A percentile compares a stretch with the other conserved stretches of the same genome.
Conservation (phyloP, 768 basidiomycete species). For the Boletus rubroflammeus region DNA sequence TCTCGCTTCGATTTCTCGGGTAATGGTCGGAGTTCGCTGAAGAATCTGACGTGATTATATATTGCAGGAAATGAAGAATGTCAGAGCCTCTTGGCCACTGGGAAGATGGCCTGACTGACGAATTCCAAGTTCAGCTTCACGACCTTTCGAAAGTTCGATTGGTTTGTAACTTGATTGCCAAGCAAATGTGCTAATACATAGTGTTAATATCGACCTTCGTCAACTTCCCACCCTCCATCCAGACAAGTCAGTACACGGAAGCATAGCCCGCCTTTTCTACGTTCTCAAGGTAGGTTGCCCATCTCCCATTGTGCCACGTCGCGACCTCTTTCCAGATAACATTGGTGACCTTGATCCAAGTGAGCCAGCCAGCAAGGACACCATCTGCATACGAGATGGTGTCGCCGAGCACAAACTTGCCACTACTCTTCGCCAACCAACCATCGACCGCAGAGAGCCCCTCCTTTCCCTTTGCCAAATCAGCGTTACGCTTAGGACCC, state of each 20-base stretch:
- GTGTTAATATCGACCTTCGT: background rate
- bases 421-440: constrained; percentile 31
- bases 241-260: constrained; percentile 5
- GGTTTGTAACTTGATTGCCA: background rate
- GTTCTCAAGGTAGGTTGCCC: constrained; percentile 33
- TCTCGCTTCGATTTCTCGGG: background rate
- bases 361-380: constrained; percentile 31
- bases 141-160: background rate
- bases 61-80: background rate
- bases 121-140: background rate
- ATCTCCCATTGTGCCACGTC: constrained; percentile 38
- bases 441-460: constrained; percentile 24
- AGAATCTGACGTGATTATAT: background rate
- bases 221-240: background rate
- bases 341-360: constrained; percentile 32
- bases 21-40: constrained; percentile 4
- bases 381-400: constrained; percentile 36
- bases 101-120: background rate
- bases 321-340: constrained; percentile 34
- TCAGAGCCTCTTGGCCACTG: background rate
- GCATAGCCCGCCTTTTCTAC: constrained; percentile 33
- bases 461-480: constrained; percentile 28
- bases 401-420: constrained; percentile 35
- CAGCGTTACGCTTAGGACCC: constrained; percentile 23
- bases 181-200: background rate